These are phyloP conservation scores for Tephrocybe sp. DNA, from an alignment of 768 basidiomycete species.

Conservation along the genomic window DNA sequence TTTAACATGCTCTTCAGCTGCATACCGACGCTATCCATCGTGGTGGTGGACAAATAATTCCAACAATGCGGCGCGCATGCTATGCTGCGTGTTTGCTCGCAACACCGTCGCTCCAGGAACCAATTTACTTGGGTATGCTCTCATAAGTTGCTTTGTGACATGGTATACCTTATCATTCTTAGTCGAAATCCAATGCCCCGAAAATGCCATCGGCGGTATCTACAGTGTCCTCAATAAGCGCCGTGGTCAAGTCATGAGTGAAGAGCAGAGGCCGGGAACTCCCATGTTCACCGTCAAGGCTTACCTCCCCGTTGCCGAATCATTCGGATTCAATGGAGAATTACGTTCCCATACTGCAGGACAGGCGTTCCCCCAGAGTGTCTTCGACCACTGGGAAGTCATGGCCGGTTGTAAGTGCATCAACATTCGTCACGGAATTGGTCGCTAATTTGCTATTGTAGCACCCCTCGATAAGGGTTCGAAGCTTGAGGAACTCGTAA, in stretches of 20 bases:
- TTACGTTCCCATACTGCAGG: slow-evolving; percentile 91
- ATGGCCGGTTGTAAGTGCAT: slow-evolving; percentile 73
- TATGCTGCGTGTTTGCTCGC: slow-evolving; percentile 97
- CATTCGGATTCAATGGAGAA: slow-evolving; percentile 98
- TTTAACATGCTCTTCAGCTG: slow-evolving; percentile 47
- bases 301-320: slow-evolving; percentile 88
- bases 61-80: slow-evolving; percentile 93
- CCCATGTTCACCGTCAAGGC: slow-evolving; percentile 99
- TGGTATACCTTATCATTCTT: background rate
- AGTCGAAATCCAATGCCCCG: slow-evolving; percentile 99
- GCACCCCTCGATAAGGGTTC: slow-evolving; percentile 87
- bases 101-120: slow-evolving; percentile 90
- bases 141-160: background rate
- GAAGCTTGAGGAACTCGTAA: slow-evolving; percentile 87
- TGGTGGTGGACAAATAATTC: slow-evolving; percentile 99
- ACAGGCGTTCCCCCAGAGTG: slow-evolving; percentile 97
- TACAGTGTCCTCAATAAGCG: slow-evolving; percentile 93
- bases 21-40: slow-evolving; percentile 99
- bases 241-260: slow-evolving; percentile 97
- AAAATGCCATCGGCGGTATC: slow-evolving; percentile 97
- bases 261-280: slow-evolving; percentile 96
- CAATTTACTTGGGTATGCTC: slow-evolving; percentile 81
- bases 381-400: slow-evolving; percentile 92
- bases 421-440: background rate
- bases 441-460: slow-evolving; percentile 18